Evolutionary conservation across 371 early-diverging fungal species (phyloP), one percentile per base, ranked within the genome.

Genomic region (Mucor piriformis): DNA sequence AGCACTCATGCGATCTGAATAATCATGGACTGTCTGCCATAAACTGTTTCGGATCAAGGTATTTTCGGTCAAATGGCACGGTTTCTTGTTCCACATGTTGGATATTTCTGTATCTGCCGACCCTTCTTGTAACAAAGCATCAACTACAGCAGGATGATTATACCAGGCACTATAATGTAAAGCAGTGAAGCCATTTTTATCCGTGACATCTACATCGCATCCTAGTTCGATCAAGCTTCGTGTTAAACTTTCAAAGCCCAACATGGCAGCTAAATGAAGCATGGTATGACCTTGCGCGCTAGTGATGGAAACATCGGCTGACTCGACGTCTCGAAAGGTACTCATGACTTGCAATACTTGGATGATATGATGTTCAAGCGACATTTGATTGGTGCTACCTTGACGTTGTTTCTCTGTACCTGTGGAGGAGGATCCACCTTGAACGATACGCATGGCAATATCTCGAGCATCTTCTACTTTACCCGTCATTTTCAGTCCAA

Each of bases 401-500:
- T 60, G 58, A 2, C 48, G 53, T 16, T 43, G 49, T 33, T 64
- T 58, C 25, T 58, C 54, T 21, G n/a, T n/a, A n/a, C n/a, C n/a
- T n/a, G n/a, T n/a, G n/a, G n/a, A n/a, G n/a, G n/a, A n/a, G n/a
- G n/a, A n/a, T n/a, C 83, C 83, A 18, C 85, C 84, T 64, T 82
- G 85, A 62, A 91, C 86, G 61, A 90, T 87, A 27, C 82, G 67
- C 86, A 88, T 85, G 21, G 90, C 92, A 48, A 85, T 83, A 21
- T 83, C 81, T 23, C 85, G 75, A 2, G 88, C 85, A 54, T 85
- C 84, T 48, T 87, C 89, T 24, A 89, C 73, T 63, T 83, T 83
- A 8, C 90, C 90, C 4, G 85, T 88, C 86, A 88, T 89, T 67
- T 89, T 82, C 61, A 94, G 70, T 3, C 92, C 92, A 5, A 92